These are phyloP conservation scores for Fusarium sp. DNA, from an alignment of 2,329 filamentous ascomycete species.

Conservation along the genomic window DNA sequence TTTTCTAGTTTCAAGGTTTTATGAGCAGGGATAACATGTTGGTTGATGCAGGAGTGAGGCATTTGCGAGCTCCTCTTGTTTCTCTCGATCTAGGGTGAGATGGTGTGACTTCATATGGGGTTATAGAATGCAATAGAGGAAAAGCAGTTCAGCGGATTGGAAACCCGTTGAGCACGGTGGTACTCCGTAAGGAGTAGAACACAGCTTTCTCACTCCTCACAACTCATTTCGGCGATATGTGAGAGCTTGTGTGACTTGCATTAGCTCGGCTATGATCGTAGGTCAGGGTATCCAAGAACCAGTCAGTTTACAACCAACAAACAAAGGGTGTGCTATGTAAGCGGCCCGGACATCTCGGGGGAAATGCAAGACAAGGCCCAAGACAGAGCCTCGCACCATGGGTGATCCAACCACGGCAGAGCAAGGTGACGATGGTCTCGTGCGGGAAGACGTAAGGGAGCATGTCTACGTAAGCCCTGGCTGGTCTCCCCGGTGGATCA, in stretches of 20 bases:
- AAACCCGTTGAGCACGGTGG: not conserved
- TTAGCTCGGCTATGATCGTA: not conserved
- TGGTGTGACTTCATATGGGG: constrained; percentile 21
- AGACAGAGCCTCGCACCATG: constrained; percentile 7
- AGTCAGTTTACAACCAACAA: not conserved
- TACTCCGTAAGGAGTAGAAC: not conserved
- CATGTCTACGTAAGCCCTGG: constrained; percentile 7
- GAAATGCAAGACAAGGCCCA: constrained; percentile 19
- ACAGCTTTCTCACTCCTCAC: not conserved
- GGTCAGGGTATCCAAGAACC: not conserved
- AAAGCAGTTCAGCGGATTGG: not conserved
- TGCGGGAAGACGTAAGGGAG: constrained; percentile 23
- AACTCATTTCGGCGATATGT: not conserved
- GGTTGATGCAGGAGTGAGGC: constrained; percentile 25
- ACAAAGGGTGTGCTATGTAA: not conserved
- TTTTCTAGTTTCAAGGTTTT: constrained; percentile 34
- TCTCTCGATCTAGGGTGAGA: constrained; percentile 26
- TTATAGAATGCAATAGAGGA: constrained; percentile 3
- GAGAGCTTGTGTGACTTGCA: not conserved
- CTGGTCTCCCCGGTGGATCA: constrained; percentile 34
- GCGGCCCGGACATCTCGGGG: not conserved
- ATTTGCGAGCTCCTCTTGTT: constrained; percentile 28
- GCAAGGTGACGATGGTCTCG: constrained; percentile 20
- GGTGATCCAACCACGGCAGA: constrained; percentile 2
- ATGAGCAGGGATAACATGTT: constrained; percentile 20